These are phyloP conservation scores for Pelargonium australe DNA, from an alignment of 441 rosid genomes.

Conservation along the genomic window DNA sequence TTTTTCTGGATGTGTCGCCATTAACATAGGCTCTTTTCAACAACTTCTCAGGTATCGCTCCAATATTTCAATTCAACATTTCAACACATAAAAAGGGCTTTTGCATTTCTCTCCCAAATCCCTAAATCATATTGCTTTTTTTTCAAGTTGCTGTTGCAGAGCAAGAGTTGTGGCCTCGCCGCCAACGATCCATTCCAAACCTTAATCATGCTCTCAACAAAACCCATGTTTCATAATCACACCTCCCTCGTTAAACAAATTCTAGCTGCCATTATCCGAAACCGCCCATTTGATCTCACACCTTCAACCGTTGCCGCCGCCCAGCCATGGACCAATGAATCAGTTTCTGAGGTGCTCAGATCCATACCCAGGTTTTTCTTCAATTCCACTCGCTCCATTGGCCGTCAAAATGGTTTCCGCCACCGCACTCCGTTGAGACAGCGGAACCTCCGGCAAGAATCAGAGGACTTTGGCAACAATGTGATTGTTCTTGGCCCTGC, in stretches of 20 bases:
- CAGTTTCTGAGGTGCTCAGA: constrained; percentile 51
- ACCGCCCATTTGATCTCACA: constrained; percentile 64
- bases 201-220: constrained; percentile 12
- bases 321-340: constrained; percentile 39
- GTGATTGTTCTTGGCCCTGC: constrained; percentile 64
- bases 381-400: constrained; percentile 65
- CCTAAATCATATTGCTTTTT: no score
- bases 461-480: constrained; percentile 26
- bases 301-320: constrained; percentile 28
- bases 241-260: constrained; percentile 37
- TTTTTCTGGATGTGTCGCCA: no score
- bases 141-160: no score
- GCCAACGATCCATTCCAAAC: no score
- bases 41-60: no score
- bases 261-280: constrained; percentile 47
- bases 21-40: no score
- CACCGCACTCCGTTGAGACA: constrained; percentile 72
- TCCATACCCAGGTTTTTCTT: constrained; percentile 70
- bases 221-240: constrained; percentile 23
- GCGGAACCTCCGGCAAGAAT: constrained; percentile 47
- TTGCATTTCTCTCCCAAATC: no score
- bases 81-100: no score
- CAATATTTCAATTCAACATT: no score
- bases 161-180: no score
- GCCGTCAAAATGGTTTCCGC: constrained; percentile 63